These are phyloP conservation scores for Pestalotiopsis sp. DNA, from an alignment of 2,329 filamentous ascomycete species.

Conservation along the genomic window DNA sequence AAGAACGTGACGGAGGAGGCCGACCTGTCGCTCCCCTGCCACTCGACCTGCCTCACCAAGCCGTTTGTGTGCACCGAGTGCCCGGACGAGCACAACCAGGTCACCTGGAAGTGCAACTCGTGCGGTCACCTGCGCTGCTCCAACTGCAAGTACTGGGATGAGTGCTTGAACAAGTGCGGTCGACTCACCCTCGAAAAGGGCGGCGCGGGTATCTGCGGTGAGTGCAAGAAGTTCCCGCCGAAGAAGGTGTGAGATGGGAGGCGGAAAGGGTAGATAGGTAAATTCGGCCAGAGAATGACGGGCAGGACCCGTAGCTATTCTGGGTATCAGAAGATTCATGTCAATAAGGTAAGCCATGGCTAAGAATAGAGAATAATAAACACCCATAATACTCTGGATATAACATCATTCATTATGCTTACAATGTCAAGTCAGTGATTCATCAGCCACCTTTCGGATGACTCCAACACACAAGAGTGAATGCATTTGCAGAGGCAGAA, in stretches of 20 bases:
- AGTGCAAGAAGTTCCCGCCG: neutral
- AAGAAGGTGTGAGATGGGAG: neutral
- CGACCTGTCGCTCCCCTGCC: constrained; percentile 22
- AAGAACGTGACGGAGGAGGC: neutral
- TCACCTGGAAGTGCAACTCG: constrained; percentile 22
- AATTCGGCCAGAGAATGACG: too few species aligned
- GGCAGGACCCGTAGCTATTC: too few species aligned
- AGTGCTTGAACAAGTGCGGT: neutral
- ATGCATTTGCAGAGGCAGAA: too few species aligned
- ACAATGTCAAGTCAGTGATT: too few species aligned
- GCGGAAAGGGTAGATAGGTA: neutral
- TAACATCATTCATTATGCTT: too few species aligned
- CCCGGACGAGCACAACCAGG: constrained; percentile 16
- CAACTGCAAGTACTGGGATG: neutral
- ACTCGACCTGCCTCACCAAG: constrained; percentile 19
- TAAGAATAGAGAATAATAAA: too few species aligned
- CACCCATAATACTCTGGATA: too few species aligned
- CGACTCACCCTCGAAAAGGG: neutral
- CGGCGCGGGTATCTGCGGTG: neutral
- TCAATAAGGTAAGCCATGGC: too few species aligned
- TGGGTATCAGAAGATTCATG: too few species aligned
- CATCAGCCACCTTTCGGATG: too few species aligned
- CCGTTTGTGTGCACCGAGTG: constrained; percentile 22
- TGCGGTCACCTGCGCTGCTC: constrained; percentile 4
- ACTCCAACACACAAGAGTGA: too few species aligned